phyloP scores from a whole-genome alignment of 192 early-diverging fungal species.

The Coemansia sp. region DNA sequence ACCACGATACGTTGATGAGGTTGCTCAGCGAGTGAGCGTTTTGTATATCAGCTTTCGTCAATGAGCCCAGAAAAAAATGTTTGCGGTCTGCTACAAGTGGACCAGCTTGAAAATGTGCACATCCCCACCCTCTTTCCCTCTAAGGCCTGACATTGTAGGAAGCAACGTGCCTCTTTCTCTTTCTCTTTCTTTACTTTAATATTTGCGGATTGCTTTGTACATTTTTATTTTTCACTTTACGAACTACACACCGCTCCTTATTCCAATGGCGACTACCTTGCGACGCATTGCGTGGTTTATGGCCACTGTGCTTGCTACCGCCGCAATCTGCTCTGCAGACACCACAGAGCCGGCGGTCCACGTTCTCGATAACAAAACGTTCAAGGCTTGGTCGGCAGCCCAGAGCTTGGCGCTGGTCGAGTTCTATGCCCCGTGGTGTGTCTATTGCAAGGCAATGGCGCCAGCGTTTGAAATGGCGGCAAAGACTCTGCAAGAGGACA shows the following conservation, averaged over 20 bases:
- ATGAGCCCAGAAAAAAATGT: neutral
- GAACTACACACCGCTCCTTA: neutral
- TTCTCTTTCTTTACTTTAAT: neutral
- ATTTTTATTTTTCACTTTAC: neutral
- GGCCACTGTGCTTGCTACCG: neutral
- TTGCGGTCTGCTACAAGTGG: neutral
- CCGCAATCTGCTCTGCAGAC: constrained; percentile 2
- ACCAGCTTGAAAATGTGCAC: neutral
- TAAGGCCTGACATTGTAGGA: too few species aligned
- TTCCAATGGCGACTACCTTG: constrained; percentile 2
- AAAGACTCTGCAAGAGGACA: constrained; percentile 67
- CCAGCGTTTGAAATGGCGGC: constrained; percentile 93
- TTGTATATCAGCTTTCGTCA: neutral
- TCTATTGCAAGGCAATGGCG: constrained; percentile 90
- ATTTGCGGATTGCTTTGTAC: neutral
- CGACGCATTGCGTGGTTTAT: constrained; percentile 8
- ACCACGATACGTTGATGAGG: constrained; percentile 42
- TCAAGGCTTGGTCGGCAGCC: constrained; percentile 58
- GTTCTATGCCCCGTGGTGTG: constrained; percentile 97
- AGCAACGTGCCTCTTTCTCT: neutral
- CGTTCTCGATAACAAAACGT: constrained; percentile 60
- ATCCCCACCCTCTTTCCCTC: neutral
- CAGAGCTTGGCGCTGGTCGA: constrained; percentile 82
- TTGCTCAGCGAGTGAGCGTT: constrained; percentile 27
- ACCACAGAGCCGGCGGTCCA: constrained; percentile 55